These are phyloP conservation scores for Isatis lusitanica DNA, from an alignment of 441 rosid genomes.

Conservation along the genomic window DNA sequence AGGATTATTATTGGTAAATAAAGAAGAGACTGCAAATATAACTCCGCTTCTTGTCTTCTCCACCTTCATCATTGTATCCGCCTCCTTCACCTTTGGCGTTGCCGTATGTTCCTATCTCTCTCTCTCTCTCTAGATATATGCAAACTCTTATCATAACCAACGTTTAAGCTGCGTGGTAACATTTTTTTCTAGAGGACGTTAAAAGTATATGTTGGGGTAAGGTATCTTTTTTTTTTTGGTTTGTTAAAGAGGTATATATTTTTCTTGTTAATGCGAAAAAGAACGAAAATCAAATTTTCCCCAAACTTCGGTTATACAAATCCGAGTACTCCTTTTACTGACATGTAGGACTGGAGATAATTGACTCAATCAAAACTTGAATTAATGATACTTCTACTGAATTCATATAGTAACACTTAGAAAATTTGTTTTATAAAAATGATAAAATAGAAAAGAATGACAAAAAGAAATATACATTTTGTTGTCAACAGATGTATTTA, in stretches of 20 bases:
- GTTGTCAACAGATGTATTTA: neutral
- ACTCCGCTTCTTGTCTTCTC: slow-evolving; percentile 35
- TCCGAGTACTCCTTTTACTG: neutral
- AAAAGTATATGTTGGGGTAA: too few relatives aligned
- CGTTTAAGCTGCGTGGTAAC: neutral
- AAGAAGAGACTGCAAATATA: slow-evolving; percentile 1
- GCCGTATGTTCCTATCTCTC: slow-evolving; percentile 35
- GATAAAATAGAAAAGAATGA: neutral
- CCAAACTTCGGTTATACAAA: neutral
- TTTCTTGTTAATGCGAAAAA: neutral
- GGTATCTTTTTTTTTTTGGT: too few relatives aligned
- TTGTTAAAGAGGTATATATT: too few relatives aligned
- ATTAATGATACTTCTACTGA: neutral
- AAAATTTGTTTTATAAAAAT: neutral
- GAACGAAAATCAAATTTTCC: neutral
- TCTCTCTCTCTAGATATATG: neutral
- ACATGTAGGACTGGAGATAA: neutral
- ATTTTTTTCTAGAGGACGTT: neutral
- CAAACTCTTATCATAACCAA: neutral
- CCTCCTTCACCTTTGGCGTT: slow-evolving; percentile 43
- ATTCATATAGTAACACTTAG: neutral
- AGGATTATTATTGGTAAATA: slow-evolving; percentile 11
- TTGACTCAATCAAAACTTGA: neutral
- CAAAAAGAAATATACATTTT: neutral
- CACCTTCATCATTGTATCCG: slow-evolving; percentile 41